A percentile compares a stretch with the other conserved stretches of the same genome.
Conservation (phyloP, 2,329 filamentous ascomycete species). For the Emergomyces pasteurianus region DNA sequence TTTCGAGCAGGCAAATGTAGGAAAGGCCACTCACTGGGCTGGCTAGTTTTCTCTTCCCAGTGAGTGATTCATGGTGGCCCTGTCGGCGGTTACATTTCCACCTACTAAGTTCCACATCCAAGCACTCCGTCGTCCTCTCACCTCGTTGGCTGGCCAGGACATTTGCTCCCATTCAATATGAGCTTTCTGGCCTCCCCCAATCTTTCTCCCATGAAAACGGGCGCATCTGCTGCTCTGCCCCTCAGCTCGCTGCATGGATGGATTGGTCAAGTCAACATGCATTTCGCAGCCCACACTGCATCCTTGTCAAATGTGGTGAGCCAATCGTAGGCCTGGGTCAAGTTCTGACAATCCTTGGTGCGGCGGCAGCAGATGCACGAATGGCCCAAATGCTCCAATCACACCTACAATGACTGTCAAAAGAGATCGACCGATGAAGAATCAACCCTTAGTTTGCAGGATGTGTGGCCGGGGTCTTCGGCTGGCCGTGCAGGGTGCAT, state of each 20-base stretch:
- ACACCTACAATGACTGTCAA: not conserved
- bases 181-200: no score
- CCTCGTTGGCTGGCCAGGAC: not conserved
- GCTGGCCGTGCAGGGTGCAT: not conserved
- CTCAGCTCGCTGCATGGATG: not conserved
- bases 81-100: slow-evolving; percentile 2
- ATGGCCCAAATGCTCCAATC: slow-evolving; percentile 1
- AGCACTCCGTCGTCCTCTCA: not conserved
- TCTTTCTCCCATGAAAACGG: no score
- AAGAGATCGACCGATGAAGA: not conserved
- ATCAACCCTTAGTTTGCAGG: not conserved
- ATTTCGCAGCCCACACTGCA: no score
- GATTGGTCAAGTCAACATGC: not conserved
- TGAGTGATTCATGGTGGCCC: no score
- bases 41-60: no score
- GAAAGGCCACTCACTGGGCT: no score
- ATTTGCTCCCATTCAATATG: not conserved
- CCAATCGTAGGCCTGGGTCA: not conserved
- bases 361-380: not conserved
- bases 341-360: not conserved
- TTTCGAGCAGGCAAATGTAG: not conserved
- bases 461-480: not conserved
- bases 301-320: not conserved
- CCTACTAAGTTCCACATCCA: not conserved
- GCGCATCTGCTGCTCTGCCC: not conserved